Conservation (phyloP, 140 eudicot species). For the Oenanthe javanica region DNA sequence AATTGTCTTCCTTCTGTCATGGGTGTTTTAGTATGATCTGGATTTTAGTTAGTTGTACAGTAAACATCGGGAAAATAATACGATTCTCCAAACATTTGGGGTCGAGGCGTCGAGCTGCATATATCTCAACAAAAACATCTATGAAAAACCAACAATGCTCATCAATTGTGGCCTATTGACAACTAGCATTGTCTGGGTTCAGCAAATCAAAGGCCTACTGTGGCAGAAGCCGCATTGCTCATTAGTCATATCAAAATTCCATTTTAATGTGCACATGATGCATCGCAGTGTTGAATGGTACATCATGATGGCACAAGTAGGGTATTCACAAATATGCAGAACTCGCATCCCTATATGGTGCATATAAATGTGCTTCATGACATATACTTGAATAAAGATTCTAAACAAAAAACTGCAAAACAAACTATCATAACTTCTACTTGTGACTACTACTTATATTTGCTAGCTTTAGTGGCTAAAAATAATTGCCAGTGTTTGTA, state of each 20-base stretch:
- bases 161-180: neutral
- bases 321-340: neutral
- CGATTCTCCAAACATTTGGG: neutral
- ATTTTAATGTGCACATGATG: neutral
- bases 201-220: neutral
- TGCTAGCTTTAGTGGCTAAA: neutral
- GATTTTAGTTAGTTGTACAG: neutral
- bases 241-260: conserved; percentile 12
- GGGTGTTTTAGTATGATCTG: neutral
- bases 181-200: neutral
- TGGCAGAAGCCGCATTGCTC: conserved; percentile 17
- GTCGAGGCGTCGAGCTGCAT: neutral
- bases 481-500: neutral
- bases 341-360: neutral
- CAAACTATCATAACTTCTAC: neutral
- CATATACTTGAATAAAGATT: neutral
- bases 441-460: neutral
- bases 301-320: neutral
- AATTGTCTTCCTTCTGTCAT: neutral
- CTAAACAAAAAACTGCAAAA: neutral
- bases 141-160: neutral
- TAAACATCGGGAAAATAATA: neutral
- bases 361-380: neutral
- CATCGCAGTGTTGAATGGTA: neutral
- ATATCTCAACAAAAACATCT: neutral